Percentiles rank a stretch among this genome's conserved stretches.
Conservation (phyloP, 805 yeast species). For the Starmerella bombi region DNA sequence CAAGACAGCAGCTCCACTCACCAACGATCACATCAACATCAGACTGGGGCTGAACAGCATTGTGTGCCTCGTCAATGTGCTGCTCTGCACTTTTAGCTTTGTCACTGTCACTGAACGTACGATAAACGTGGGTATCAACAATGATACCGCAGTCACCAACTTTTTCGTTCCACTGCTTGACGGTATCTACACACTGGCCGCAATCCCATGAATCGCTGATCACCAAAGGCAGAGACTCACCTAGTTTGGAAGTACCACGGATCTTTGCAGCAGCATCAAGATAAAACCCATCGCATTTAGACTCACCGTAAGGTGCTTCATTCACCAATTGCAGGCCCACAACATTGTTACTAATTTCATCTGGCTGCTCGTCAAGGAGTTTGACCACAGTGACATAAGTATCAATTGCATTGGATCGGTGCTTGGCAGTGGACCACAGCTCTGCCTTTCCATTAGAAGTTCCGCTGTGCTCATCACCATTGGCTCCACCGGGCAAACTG, state of each 20-base stretch:
- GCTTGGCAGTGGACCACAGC: slow-evolving; percentile 41
- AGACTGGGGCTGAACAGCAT: slow-evolving; percentile 12
- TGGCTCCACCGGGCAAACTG: slow-evolving; percentile 88
- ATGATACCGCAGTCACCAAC: slow-evolving; percentile 44
- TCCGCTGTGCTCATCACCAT: slow-evolving; percentile 75
- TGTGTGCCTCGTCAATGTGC: slow-evolving; percentile 34
- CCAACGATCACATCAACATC: slow-evolving; percentile 66
- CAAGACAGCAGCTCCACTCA: slow-evolving; percentile 81
- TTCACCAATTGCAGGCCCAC: slow-evolving; percentile 77
- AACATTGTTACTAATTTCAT: slow-evolving; percentile 40
- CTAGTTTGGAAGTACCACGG: slow-evolving; percentile 31
- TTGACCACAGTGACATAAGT: slow-evolving; percentile 47
- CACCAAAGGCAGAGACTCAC: slow-evolving; percentile 49
- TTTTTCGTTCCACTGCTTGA: slow-evolving; percentile 33
- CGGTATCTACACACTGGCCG: slow-evolving; percentile 59
- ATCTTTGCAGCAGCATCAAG: slow-evolving; percentile 48
- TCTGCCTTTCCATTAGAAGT: slow-evolving; percentile 43
- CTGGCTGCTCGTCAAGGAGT: slow-evolving; percentile 35
- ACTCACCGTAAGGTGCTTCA: slow-evolving; percentile 57
- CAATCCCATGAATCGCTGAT: slow-evolving; percentile 95
- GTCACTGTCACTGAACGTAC: slow-evolving; percentile 73
- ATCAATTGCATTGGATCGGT: slow-evolving; percentile 34
- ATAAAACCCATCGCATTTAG: slow-evolving; percentile 43
- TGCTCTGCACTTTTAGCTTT: slow-evolving; percentile 49
- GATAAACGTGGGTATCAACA: slow-evolving; percentile 72